Evolutionary conservation across 1,284 basidiomycete genomes (phyloP), one percentile per base, ranked within the genome.

Genomic region (Rhodotorula sp.): DNA sequence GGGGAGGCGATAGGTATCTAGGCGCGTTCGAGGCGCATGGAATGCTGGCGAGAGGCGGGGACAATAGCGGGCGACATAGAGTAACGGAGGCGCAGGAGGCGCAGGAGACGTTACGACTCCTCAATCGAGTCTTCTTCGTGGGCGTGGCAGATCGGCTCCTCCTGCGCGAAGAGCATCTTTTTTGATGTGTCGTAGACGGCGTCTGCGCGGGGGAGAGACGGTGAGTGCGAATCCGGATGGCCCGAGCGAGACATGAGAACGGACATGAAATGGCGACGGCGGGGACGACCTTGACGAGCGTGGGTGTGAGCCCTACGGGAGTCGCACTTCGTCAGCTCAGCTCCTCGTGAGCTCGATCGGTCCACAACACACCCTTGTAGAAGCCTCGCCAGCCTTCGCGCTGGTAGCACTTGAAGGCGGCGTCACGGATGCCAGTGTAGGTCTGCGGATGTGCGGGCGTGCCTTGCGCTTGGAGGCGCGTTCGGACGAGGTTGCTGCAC

Each of bases 381-480:
- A 99, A 92, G 4, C 95, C 95, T 72, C 89, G 85, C 88, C 92
- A 91, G 0, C 95, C 95, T 79, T 98, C 95, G 29, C 86, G 85
- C 59, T 85, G 83, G 80, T 90, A 90, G 29, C 95, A 98, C 79
- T 89, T 89, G 55, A 83, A 80, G 10, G 86, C 85, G 10, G 97
- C 96, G 79, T 99, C 96, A 81, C 85, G 81, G 70, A 95, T 89
- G 32, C 94, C 94, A 5, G 85, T 87, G 81, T 99, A 99, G 24
- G 83, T 84, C 74, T 94, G 89, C 2, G 93, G 93, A 79, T 97
- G 94, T 1, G 93, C 92, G 0, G 90, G 87, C 1, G 92, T 94
- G 2, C 96, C 96, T 1, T 93, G 94, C 3, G 96, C 96, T 81
- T 99, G 96, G 68, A 99, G 80, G 59, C 95, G 87, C 17, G 96